Evolutionary conservation across 2,329 filamentous ascomycete species (phyloP).

Genomic region (Epichloe coenophiala): DNA sequence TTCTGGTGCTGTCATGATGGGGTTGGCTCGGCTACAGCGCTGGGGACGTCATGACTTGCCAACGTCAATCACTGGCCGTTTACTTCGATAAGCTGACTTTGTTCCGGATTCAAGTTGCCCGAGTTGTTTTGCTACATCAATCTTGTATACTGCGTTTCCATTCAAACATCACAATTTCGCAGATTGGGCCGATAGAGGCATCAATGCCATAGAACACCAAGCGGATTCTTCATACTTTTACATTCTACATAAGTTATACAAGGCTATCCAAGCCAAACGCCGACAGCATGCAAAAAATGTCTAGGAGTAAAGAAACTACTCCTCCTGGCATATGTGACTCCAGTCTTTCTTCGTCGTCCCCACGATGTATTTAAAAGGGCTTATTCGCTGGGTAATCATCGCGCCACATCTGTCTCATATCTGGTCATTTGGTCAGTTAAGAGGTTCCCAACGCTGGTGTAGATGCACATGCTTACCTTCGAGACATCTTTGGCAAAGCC

Average conservation of each 20-base stretch:
- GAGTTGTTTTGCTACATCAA: not conserved
- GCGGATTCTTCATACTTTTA: not conserved
- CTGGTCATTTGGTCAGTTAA: constrained; percentile 15
- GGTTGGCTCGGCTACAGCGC: not conserved
- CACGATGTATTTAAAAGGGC: constrained; percentile 13
- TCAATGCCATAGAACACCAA: not conserved
- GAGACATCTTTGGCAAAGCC: constrained; percentile 78
- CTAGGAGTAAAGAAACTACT: constrained; percentile 18
- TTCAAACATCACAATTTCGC: not conserved
- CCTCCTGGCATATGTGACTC: constrained; percentile 14
- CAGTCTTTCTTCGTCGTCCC: constrained; percentile 6
- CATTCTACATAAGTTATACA: constrained; percentile 15
- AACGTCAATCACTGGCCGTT: not conserved
- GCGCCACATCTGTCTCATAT: constrained; percentile 32
- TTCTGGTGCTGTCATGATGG: not conserved
- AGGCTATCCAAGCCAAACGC: constrained; percentile 20
- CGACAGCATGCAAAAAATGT: constrained; percentile 18
- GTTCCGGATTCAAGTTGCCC: not conserved
- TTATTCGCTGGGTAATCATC: constrained; percentile 24
- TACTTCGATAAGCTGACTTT: not conserved
- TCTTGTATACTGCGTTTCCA: not conserved
- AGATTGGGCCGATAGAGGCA: not conserved
- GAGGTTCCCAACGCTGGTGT: not conserved
- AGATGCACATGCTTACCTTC: constrained; percentile 44
- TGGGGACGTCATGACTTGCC: not conserved